Base-by-base conservation (phyloP, 2,329 filamentous ascomycete species). In the Periconia sp. region DNA sequence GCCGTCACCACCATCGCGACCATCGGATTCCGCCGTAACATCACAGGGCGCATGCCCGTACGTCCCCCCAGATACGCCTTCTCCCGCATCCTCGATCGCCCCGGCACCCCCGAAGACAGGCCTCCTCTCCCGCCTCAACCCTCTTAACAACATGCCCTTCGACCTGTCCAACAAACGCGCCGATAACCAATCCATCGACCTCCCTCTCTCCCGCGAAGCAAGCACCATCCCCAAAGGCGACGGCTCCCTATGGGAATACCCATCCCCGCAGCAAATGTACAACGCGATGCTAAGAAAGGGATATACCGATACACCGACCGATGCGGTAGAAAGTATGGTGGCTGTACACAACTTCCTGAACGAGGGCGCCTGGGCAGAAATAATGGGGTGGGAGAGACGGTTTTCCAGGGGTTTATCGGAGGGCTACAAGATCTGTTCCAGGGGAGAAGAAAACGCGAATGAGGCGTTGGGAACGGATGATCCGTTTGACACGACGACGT, bases 261-360 rank as follows among this genome's bases (percentile, higher is more conserved):
- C 94, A 0, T 96, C 91, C 0, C 92, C 94, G 0, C 94, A 99
- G 75, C 94, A 99, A 73, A 99, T 99, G 94, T 99, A 97, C 79
- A 97, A 99, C 65, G 94, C 94, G 6, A 87, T 99, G 73, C 76
- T 97, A 49, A 87, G 94, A 52, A 99, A 99, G 73, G 94, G 94
- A 45, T 94, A 96, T 72, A 91, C 88, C 1, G 92, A 97, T 68
- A 97, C 94, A 0, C 92, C 95, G 42, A 83, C 90, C 40, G 94
- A 92, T 15, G 91, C 92, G 3, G 92, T 99, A 11, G 92, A 96
- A 72, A 86, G 87, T 63, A 99, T 99, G 94, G 94, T 99, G 5
- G 88, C 90, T 0, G 90, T 97, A 9, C 94, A 99, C 78, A 99
- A 99, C 73, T 97, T 96, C 63, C 73, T 99, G 46, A 99, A 99